A percentile compares a stretch with the other conserved stretches of the same genome.
Conservation (phyloP, 306 rosid genomes). For the Rubus idaeus region DNA sequence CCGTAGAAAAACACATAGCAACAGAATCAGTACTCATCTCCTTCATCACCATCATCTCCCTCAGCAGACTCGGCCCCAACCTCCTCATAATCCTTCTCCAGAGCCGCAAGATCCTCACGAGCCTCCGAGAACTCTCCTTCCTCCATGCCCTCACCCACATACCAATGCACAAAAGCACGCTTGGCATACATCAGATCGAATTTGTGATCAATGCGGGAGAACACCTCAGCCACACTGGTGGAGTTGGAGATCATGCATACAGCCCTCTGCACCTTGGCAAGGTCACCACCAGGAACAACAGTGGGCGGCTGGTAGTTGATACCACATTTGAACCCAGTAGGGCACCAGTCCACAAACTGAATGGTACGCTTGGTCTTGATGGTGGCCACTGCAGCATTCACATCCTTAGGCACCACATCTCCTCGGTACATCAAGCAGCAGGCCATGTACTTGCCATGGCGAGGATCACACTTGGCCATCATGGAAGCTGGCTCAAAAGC, state of each 20-base stretch:
- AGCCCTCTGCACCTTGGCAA: conserved; percentile 91
- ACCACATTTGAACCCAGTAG: conserved; percentile 89
- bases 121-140: conserved; percentile 97
- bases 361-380: conserved; percentile 87
- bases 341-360: conserved; percentile 94
- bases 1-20: background rate
- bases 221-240: conserved; percentile 89
- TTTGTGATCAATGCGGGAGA: conserved; percentile 79
- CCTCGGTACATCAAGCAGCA: conserved; percentile 92
- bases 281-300: conserved; percentile 86
- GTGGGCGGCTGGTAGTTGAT: conserved; percentile 89
- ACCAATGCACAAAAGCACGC: conserved; percentile 96
- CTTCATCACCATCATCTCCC: conserved; percentile 68
- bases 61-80: conserved; percentile 85
- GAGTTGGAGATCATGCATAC: conserved; percentile 94
- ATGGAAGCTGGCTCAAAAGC: conserved; percentile 82
- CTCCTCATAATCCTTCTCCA: conserved; percentile 91
- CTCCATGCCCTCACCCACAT: conserved; percentile 95
- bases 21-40: conserved; percentile 51
- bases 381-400: conserved; percentile 82
- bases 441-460: conserved; percentile 90
- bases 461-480: conserved; percentile 94
- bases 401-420: conserved; percentile 89
- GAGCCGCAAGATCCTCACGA: conserved; percentile 91
- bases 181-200: conserved; percentile 91